Evolutionary conservation across 2,329 filamentous ascomycete genomes (phyloP).

Genomic region (Paracamarosporium sp.): DNA sequence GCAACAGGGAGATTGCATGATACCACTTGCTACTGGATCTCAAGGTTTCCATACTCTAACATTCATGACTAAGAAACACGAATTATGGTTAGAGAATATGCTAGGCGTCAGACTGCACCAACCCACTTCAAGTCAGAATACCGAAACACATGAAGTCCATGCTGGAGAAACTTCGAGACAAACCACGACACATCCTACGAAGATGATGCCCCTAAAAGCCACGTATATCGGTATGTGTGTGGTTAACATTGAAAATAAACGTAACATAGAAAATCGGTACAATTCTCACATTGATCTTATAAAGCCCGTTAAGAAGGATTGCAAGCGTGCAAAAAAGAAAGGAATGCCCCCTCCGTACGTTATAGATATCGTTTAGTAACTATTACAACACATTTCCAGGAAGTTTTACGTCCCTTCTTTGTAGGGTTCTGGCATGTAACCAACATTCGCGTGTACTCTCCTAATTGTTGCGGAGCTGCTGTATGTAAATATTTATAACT

Average conservation of each 20-base stretch:
- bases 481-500: too few species aligned
- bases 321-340: neutral
- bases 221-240: neutral
- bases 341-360: neutral
- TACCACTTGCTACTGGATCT: neutral
- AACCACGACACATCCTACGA: neutral
- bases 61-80: neutral
- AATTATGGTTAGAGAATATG: neutral
- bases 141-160: neutral
- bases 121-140: neutral
- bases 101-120: neutral
- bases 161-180: neutral
- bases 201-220: neutral
- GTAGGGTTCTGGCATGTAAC: too few species aligned
- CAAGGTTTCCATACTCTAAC: neutral
- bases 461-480: too few species aligned
- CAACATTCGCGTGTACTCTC: too few species aligned
- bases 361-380: neutral
- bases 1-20: neutral
- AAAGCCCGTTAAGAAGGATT: neutral
- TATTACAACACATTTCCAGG: neutral
- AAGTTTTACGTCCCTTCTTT: too few species aligned
- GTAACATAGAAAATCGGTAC: too few species aligned
- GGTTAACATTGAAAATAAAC: too few species aligned
- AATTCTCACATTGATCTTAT: too few species aligned